Base-by-base conservation (phyloP, 2,329 filamentous ascomycete species). In the Penicillium sp. region DNA sequence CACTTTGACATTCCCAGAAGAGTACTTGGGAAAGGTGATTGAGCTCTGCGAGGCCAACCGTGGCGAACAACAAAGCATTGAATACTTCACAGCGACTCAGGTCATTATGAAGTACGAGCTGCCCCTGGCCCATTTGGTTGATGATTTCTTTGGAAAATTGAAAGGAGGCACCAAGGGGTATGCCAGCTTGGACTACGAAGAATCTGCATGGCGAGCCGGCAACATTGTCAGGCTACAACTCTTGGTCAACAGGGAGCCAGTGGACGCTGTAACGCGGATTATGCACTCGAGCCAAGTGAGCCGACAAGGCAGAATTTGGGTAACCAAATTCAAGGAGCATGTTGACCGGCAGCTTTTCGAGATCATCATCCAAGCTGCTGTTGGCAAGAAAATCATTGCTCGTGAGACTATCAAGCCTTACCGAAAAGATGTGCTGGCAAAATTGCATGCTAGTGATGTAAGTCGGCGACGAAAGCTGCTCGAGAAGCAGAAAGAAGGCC, bases 261-360 rank as follows among this genome's bases (percentile, higher is more conserved):
- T 99, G 2, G 94, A 99, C 75, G 94, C 94, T 11, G 92, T 99
- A 19, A 87, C 91, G n/a, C 87, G 93, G 34, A 87, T 99, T 4
- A 85, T 97, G 39, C 94, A 99, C 68, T 78, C 81, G 38, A 91
- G 88, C 13, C 92, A 97, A 73, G 86, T 88, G 0, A 88, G 93
- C 31, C 83, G 90, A 19, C 80, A 97, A 5, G 94, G 92, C 5
- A 83, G 91, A 47, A 82, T 87, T 55, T 99, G 94, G 94, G 93
- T 97, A 6, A 87, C 85, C 40, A 96, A 96, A 75, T 97, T 99
- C 81, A 97, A 96, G 71, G 87, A 97, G 73, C 93, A 97, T 68
- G 93, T 99, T 21, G 90, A 96, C 68, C 82, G 94, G 19, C 94
- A 99, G 74, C 94, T 97, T 87, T 99, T 96, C 69, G 94, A 99